phyloP scores from a whole-genome alignment of 1,139 yeast genomes.

The Taphrina flavorubra region DNA sequence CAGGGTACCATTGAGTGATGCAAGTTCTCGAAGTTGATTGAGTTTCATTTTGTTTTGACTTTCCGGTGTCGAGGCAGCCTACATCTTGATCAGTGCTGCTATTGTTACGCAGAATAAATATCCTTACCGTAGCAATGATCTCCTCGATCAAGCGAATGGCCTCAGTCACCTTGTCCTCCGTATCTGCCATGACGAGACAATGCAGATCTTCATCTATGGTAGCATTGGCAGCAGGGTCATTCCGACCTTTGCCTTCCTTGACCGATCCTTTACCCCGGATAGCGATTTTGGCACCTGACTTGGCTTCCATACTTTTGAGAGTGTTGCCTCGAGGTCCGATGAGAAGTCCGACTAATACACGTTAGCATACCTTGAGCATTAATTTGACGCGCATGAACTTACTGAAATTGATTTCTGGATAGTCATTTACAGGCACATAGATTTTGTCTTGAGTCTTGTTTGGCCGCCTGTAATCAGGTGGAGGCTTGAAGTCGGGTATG shows the following conservation, averaged over 20 bases:
- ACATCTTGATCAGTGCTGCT: not conserved
- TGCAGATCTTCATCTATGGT: conserved; percentile 81
- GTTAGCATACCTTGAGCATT: not conserved
- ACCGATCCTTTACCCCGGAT: conserved; percentile 74
- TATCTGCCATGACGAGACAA: conserved; percentile 83
- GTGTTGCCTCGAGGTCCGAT: conserved; percentile 97
- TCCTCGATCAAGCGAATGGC: conserved; percentile 78
- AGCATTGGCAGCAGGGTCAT: conserved; percentile 58
- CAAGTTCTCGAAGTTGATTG: conserved; percentile 88
- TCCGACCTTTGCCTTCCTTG: conserved; percentile 77
- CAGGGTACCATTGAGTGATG: conserved; percentile 90
- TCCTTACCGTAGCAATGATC: conserved; percentile 68
- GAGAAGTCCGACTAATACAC: conserved; percentile 67
- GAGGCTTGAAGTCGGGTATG: conserved; percentile 82
- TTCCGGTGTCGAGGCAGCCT: conserved; percentile 76
- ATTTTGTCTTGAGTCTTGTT: conserved; percentile 79
- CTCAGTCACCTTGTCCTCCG: conserved; percentile 73
- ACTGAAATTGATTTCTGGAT: conserved; percentile 76
- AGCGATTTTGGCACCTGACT: conserved; percentile 62
- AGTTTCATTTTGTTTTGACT: conserved; percentile 92
- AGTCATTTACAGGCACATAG: conserved; percentile 81
- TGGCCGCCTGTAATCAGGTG: conserved; percentile 74
- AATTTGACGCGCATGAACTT: not conserved
- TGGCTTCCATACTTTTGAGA: conserved; percentile 71
- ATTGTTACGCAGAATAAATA: conserved; percentile 48